Base-by-base conservation (phyloP, 116 monocot species). In the Papilionanthe hybrid region DNA sequence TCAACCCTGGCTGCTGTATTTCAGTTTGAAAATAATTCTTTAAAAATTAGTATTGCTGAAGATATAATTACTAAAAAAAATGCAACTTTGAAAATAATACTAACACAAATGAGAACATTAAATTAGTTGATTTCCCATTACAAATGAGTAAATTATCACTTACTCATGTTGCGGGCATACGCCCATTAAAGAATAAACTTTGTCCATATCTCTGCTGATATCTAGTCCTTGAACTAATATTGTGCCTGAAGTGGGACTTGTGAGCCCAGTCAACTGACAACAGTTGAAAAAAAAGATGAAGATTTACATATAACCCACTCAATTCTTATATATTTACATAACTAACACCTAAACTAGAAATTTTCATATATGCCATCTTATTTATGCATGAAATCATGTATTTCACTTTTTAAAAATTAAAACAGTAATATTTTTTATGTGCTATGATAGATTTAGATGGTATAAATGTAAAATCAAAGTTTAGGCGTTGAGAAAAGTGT, bases 151-250 rank as follows among this genome's bases (percentile, higher is more conserved):
- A 44, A 20, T 30, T 48, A 27, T 2, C 56, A 49, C 85, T 82
- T 90, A 92, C 92, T 92, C 86, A 50, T 92, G 86, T 74, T 92
- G 92, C 41, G 90, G 90, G 53, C 92, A 90, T 55, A 92, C 84
- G 37, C 92, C 90, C 86, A 92, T 92, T 43, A 79, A 77, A 45
- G 78, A 73, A 58, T 92, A 83, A 17, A 90, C 77, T 75, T 84
- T 79, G 80, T 87, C 79, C 92, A 90, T 90, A 60, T 82, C 79
- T 5, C 55, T 82, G 23, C 41, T 72, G 75, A 92, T 87, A 63
- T 90, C 84, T 71, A 86, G n/a, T 83, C 90, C 90, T 68, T 88
- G 76, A 63, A 92, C 79, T 81, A 78, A 90, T 78, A 82, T 87
- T 42, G 84, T 84, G 50, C 87, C 90, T 55, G 92, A 86, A 30